phyloP scores from a whole-genome alignment of 108 stramenopile species.

The Cyclostephanos invisitatus region DNA sequence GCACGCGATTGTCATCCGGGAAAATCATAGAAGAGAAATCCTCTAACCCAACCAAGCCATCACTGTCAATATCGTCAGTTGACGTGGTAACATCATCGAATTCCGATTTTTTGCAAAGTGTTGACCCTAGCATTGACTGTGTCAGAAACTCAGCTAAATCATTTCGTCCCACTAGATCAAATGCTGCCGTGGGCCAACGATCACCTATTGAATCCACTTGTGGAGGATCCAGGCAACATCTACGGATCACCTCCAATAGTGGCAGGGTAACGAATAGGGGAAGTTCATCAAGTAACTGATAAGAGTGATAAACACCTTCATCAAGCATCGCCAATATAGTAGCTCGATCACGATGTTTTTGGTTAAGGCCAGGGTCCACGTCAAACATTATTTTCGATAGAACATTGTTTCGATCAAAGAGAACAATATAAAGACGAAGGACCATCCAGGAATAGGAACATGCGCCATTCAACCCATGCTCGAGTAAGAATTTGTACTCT shows the following conservation, averaged over 20 bases:
- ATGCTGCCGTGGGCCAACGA: slow-evolving; percentile 60
- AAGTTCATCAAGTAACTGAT: slow-evolving; percentile 53
- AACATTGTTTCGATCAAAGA: slow-evolving; percentile 29
- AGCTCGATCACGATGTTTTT: slow-evolving; percentile 30
- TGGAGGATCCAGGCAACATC: slow-evolving; percentile 61
- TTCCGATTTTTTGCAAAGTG: background rate
- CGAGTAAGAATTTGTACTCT: slow-evolving; percentile 20
- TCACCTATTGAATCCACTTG: slow-evolving; percentile 14
- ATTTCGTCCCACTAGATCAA: slow-evolving; percentile 77
- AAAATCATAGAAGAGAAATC: slow-evolving; percentile 84
- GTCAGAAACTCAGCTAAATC: slow-evolving; percentile 62
- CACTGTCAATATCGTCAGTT: slow-evolving; percentile 61
- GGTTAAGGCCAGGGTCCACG: background rate
- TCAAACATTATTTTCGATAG: background rate
- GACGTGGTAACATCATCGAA: slow-evolving; percentile 5
- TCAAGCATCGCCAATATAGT: slow-evolving; percentile 59
- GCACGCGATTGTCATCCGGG: slow-evolving; percentile 86
- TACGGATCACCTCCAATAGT: slow-evolving; percentile 66
- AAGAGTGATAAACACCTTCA: slow-evolving; percentile 64
- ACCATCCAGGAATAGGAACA: slow-evolving; percentile 56
- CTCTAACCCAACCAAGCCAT: slow-evolving; percentile 81
- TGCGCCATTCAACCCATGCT: slow-evolving; percentile 45
- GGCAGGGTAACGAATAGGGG: slow-evolving; percentile 68
- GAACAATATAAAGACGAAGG: slow-evolving; percentile 47
- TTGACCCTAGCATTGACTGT: slow-evolving; percentile 11